Conservation (phyloP, 495 filamentous ascomycete genomes). For the Xylaria telfairii region DNA sequence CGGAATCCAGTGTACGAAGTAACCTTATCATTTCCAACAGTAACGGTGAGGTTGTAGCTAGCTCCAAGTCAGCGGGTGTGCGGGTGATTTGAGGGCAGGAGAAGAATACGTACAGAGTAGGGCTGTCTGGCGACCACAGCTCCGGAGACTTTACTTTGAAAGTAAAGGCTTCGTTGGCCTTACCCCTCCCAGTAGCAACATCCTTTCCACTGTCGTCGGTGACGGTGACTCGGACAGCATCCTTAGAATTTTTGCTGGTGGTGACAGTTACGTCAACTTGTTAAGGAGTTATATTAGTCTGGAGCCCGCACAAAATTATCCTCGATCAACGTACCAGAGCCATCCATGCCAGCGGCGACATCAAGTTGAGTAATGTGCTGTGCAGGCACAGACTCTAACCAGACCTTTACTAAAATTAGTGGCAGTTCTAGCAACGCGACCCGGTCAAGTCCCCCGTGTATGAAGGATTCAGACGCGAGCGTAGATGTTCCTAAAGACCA, state of each 20-base stretch:
- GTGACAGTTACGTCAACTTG: constrained; percentile 61
- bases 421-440: not conserved
- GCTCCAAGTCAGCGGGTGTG: not conserved
- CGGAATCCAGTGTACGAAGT: constrained; percentile 72
- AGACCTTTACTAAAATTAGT: constrained; percentile 45
- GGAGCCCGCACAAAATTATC: not conserved
- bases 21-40: constrained; percentile 59
- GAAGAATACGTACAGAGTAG: constrained; percentile 48
- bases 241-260: constrained; percentile 30
- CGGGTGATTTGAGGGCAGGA: not conserved
- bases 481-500: not conserved
- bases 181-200: constrained; percentile 37
- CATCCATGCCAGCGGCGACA: constrained; percentile 63
- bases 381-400: constrained; percentile 65
- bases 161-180: constrained; percentile 54
- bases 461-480: not conserved
- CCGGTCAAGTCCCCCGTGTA: not conserved
- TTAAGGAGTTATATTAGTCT: not conserved
- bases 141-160: constrained; percentile 58
- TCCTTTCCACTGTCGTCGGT: constrained; percentile 46
- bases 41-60: constrained; percentile 65
- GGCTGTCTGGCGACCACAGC: constrained; percentile 67
- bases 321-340: constrained; percentile 52
- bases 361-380: constrained; percentile 63
- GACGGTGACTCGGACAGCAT: constrained; percentile 49